Evolutionary conservation across 306 rosid species (phyloP).

Genomic region (Rosa chinensis): DNA sequence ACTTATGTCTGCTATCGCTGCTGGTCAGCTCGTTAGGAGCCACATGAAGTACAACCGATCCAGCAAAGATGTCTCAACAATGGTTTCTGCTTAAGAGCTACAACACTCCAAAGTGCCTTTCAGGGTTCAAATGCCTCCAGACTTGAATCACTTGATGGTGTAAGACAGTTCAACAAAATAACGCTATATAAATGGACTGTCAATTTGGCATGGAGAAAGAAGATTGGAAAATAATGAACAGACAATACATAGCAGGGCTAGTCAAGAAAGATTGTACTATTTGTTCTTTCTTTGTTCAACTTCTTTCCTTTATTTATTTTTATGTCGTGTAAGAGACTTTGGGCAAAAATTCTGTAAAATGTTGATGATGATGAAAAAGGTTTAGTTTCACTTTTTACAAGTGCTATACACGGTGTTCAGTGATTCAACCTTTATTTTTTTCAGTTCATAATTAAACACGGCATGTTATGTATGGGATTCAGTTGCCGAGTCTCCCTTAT

Average conservation of each 20-base stretch:
- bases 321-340: conserved; percentile 21
- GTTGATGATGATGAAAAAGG: conserved; percentile 6
- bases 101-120: not conserved
- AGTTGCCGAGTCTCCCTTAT: not conserved
- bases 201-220: conserved; percentile 2
- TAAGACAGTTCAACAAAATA: conserved; percentile 3
- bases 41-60: conserved; percentile 98
- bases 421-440: not conserved
- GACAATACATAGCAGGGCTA: conserved; percentile 9
- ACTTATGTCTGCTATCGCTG: conserved; percentile 88
- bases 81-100: conserved; percentile 36
- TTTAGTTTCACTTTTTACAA: conserved; percentile 8
- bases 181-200: not conserved
- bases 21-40: conserved; percentile 86
- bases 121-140: not conserved
- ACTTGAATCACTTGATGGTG: not conserved
- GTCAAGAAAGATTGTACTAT: conserved; percentile 15
- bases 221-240: conserved; percentile 18
- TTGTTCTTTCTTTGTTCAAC: conserved; percentile 17
- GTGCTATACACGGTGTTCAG: not conserved
- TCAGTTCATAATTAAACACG: not conserved
- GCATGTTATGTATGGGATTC: not conserved
- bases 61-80: conserved; percentile 49
- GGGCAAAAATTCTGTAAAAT: conserved; percentile 24
- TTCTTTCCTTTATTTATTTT: not conserved